Base-by-base conservation (phyloP, 805 yeast genomes). In the Ogataea saltuana region DNA sequence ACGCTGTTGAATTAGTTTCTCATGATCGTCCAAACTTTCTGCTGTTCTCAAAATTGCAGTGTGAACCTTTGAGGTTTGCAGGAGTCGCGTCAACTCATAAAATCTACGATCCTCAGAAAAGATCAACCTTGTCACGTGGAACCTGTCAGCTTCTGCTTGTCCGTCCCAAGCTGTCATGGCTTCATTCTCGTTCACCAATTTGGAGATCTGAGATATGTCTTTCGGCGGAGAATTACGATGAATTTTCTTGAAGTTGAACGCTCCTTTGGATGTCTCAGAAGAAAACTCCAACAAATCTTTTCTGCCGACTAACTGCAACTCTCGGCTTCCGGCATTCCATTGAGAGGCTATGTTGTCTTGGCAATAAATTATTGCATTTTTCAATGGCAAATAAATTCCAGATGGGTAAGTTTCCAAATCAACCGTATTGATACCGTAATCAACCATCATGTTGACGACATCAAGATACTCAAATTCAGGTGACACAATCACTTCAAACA, bases 81-180 rank as follows among this genome's bases (percentile, higher is more conserved):
- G 61, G 13, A 89, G 62, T 23, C 78, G 75, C 0, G 90, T 77
- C 10, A 85, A 83, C 54, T 90, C 96, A 53, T 77, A 80, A 57
- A 84, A 85, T 35, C 97, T 68, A 34, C 95, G 67, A 60, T 91
- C 98, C 32, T 77, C 74, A 12, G 82, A 79, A 58, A 88, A 91
- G 0, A 90, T 80, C 10, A 85, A 63, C 48, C 77, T 79, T 1
- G 91, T 81, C n/a, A 85, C 74, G 23, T 75, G 75, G 33, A 82
- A 74, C 35, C 84, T 67, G 44, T 83, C 90, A 3, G 82, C 80
- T 53, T 85, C 91, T 1, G 80, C 70, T 38, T 80, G 85, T 7
- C 78, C 84, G 61, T 82, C 87, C 85, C 86, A 81, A 0, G 88
- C 81, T 28, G 74, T 58, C 1, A 77, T 60, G 4, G 69, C 65